Conservation (phyloP, 139 green algal genomes). For the Chlorella vulgaris region DNA sequence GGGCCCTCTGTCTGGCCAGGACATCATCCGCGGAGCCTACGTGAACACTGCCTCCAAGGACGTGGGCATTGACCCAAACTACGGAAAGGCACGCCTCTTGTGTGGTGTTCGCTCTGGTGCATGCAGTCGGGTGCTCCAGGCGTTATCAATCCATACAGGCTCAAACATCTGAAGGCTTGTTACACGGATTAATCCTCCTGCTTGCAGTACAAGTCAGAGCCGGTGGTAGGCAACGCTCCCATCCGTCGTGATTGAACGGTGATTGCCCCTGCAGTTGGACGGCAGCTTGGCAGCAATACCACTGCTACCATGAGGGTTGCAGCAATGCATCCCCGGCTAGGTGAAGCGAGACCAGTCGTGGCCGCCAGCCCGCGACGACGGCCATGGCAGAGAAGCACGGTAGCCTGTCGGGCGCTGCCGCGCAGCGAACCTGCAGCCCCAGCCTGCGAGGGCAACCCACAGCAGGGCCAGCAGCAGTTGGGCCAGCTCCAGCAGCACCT, state of each 20-base stretch:
- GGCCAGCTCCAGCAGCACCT: not conserved
- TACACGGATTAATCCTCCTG: no score
- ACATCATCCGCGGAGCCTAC: conserved; percentile 65
- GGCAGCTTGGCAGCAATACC: not conserved
- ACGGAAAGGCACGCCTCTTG: not conserved
- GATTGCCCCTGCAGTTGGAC: not conserved
- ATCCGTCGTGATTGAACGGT: not conserved
- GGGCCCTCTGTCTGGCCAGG: conserved; percentile 20
- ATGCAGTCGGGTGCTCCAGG: not conserved
- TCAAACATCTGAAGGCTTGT: no score
- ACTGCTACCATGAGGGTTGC: no score
- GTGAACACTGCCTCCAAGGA: conserved; percentile 70
- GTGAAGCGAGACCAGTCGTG: no score
- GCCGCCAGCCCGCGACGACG: no score
- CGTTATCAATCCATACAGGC: no score
- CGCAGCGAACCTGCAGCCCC: not conserved
- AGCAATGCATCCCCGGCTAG: no score
- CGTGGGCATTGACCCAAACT: conserved; percentile 55
- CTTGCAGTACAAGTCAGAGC: not conserved
- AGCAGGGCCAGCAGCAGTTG: not conserved
- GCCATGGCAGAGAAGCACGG: no score
- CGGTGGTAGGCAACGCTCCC: conserved; percentile 13
- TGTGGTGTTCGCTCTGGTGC: no score
- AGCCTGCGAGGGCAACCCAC: not conserved
- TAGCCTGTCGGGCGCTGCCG: not conserved